These are phyloP conservation scores for Austroboletus eburneus DNA, from an alignment of 768 basidiomycete genomes.

Conservation along the genomic window DNA sequence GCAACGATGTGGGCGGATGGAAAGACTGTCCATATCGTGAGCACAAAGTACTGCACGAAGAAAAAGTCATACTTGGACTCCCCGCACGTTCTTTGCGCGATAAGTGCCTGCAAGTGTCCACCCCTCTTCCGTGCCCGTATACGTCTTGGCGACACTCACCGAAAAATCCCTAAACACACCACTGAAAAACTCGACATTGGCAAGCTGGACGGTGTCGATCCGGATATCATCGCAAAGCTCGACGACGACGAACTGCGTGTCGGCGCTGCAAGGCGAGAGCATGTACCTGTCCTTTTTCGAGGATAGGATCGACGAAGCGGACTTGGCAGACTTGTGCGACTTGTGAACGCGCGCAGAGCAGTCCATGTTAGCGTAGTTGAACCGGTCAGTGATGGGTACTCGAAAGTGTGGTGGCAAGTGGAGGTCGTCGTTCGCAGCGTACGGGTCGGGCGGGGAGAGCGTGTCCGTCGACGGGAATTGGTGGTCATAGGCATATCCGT, in stretches of 20 bases:
- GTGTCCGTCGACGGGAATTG: conserved; percentile 3
- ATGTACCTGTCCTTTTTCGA: conserved; percentile 93
- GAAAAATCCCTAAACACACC: conserved; percentile 92
- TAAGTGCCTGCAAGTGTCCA: conserved; percentile 78
- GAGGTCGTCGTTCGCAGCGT: conserved; percentile 14
- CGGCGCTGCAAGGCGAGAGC: conserved; percentile 81
- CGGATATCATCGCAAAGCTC: conserved; percentile 97
- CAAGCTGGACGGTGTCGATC: conserved; percentile 93
- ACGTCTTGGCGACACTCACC: conserved; percentile 83
- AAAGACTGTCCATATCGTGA: conserved; percentile 50
- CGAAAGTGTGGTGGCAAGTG: conserved; percentile 62
- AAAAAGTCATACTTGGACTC: conserved; percentile 68
- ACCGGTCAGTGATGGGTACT: conserved; percentile 78
- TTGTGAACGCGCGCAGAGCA: conserved; percentile 92
- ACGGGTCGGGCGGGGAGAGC: conserved; percentile 13
- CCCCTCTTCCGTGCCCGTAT: conserved; percentile 51
- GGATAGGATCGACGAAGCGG: conserved; percentile 77
- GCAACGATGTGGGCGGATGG: conserved; percentile 66
- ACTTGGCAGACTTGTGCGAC: conserved; percentile 78
- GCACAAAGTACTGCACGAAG: neutral
- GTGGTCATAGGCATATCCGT: conserved; percentile 4
- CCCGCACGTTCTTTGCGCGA: conserved; percentile 84
- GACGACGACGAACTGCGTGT: conserved; percentile 77
- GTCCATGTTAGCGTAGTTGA: conserved; percentile 91
- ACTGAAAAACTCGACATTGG: conserved; percentile 97